phyloP scores from a whole-genome alignment of 2,329 filamentous ascomycete genomes.

The Celoporthe dispersa region DNA sequence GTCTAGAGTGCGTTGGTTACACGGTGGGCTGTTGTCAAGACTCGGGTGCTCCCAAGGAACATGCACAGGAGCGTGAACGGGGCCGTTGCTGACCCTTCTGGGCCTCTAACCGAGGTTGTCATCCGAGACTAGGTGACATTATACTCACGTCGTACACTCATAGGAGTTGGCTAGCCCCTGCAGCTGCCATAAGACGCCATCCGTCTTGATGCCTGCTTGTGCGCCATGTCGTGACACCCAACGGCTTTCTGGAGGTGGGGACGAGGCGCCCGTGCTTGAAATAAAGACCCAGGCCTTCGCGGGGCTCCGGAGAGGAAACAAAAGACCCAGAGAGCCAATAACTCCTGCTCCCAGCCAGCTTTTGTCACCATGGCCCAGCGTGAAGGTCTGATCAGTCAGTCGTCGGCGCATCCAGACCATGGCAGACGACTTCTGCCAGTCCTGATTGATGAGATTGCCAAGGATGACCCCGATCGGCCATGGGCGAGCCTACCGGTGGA shows the following conservation, averaged over 20 bases:
- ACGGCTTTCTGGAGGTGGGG: not conserved
- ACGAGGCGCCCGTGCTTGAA: not conserved
- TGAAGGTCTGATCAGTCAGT: not conserved
- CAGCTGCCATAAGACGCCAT: not conserved
- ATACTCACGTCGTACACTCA: not conserved
- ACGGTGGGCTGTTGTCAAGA: not conserved
- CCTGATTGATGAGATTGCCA: constrained; percentile 31
- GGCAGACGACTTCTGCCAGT: constrained; percentile 30
- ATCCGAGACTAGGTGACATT: not conserved
- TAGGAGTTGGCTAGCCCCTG: not conserved
- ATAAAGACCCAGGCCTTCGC: not conserved
- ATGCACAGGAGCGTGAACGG: not conserved
- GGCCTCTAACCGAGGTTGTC: not conserved
- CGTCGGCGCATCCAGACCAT: not conserved
- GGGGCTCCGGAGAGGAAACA: not conserved
- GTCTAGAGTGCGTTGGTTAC: not conserved
- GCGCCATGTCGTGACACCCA: not conserved
- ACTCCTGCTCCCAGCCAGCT: not conserved
- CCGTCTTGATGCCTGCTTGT: not conserved
- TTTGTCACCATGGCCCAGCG: not conserved
- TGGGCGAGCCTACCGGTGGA: constrained; percentile 33
- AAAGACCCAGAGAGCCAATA: not conserved
- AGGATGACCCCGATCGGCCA: constrained; percentile 27
- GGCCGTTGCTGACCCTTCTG: not conserved
- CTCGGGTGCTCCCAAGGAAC: not conserved